These are phyloP conservation scores for Leishmania major DNA, from an alignment of 208 protist species.

Conservation along the genomic window DNA sequence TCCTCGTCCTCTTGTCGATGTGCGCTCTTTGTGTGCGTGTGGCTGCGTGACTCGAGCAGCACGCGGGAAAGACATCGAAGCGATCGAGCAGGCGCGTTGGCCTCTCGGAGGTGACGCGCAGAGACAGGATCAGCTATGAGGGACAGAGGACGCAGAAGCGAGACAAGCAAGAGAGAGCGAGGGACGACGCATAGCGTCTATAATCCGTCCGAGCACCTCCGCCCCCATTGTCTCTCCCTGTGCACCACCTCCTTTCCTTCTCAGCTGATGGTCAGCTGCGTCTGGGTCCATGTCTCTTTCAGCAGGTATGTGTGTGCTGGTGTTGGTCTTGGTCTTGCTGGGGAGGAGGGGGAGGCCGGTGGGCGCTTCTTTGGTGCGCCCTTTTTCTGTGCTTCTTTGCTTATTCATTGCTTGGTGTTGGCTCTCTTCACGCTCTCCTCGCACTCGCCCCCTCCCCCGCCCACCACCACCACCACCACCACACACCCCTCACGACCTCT, in stretches of 20 bases:
- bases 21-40: not conserved
- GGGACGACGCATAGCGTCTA: not conserved
- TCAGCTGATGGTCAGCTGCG: too few species aligned
- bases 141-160: not conserved
- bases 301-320: too few species aligned
- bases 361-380: too few species aligned
- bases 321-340: too few species aligned
- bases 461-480: too few species aligned
- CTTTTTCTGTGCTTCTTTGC: too few species aligned
- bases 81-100: too few species aligned
- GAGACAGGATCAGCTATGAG: not conserved
- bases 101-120: not conserved
- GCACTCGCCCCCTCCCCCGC: too few species aligned
- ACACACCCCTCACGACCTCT: not conserved
- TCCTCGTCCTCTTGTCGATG: not conserved
- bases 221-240: not conserved
- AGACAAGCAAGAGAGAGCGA: not conserved
- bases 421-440: not conserved
- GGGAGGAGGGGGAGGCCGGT: too few species aligned
- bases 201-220: not conserved
- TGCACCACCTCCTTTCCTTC: not conserved
- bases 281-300: too few species aligned
- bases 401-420: not conserved
- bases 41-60: not conserved
- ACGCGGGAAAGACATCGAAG: too few species aligned